phyloP scores from a whole-genome alignment of 108 stramenopile genomes.

The Poteriospumella lacustris region DNA sequence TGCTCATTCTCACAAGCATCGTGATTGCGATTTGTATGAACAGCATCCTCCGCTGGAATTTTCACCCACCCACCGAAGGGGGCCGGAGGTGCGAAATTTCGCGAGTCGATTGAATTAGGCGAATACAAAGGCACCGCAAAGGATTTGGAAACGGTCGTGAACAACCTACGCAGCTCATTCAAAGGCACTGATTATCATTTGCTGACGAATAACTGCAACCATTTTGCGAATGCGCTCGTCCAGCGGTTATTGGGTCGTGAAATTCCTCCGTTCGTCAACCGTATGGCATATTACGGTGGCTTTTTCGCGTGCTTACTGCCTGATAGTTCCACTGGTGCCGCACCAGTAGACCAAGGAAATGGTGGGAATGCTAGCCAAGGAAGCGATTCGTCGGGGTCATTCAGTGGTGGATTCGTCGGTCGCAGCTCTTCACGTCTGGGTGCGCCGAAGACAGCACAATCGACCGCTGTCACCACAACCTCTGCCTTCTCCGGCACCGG shows the following conservation, averaged over 20 bases:
- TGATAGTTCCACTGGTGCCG: too few relatives aligned
- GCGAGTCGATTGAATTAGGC: constrained; percentile 20
- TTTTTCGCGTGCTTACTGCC: constrained; percentile 73
- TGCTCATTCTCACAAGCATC: too few relatives aligned
- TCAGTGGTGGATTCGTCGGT: too few relatives aligned
- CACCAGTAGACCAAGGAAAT: too few relatives aligned
- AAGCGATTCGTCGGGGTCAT: too few relatives aligned
- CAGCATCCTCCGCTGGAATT: constrained; percentile 70
- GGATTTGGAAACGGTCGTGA: background rate
- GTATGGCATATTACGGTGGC: constrained; percentile 68
- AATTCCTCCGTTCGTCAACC: constrained; percentile 76
- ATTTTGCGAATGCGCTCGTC: constrained; percentile 78
- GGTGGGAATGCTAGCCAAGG: too few relatives aligned
- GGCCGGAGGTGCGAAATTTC: constrained; percentile 55
- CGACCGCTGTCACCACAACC: too few relatives aligned
- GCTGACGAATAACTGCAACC: constrained; percentile 75
- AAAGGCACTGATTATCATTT: constrained; percentile 68
- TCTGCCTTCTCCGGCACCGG: too few relatives aligned
- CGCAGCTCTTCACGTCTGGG: too few relatives aligned
- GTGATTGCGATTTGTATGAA: too few relatives aligned
- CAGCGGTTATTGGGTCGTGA: constrained; percentile 55
- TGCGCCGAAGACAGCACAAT: too few relatives aligned
- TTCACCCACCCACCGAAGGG: constrained; percentile 63
- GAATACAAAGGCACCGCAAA: background rate
- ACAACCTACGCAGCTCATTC: constrained; percentile 50